Conservation (phyloP, 768 basidiomycete species). For the Tricholoma hemisulphureum region DNA sequence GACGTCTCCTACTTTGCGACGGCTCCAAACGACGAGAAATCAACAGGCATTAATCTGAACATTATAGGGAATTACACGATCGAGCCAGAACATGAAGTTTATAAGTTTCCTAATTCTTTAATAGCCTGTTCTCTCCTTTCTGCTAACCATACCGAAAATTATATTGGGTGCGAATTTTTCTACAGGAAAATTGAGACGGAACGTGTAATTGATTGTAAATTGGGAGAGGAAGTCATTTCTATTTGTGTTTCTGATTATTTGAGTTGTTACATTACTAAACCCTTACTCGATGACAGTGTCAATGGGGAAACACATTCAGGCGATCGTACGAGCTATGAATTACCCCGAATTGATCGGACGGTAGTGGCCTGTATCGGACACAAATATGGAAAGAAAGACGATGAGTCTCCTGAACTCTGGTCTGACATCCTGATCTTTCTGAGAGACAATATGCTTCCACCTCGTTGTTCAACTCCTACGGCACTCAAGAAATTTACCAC, state of each 20-base stretch:
- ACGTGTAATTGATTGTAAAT: not conserved
- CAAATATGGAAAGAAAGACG: slow-evolving; percentile 12
- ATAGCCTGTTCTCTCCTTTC: no score
- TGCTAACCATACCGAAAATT: not conserved
- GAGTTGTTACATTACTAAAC: slow-evolving; percentile 15
- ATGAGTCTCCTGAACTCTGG: slow-evolving; percentile 8
- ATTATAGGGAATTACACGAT: no score
- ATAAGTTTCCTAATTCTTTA: not conserved
- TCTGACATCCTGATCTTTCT: slow-evolving; percentile 9
- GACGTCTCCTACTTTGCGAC: not conserved
- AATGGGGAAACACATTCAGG: no score
- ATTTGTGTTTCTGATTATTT: slow-evolving; percentile 17
- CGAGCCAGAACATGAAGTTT: no score
- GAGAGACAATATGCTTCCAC: not conserved
- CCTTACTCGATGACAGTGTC: not conserved
- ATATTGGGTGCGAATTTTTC: no score
- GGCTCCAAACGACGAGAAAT: not conserved
- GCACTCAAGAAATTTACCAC: not conserved
- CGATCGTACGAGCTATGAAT: no score
- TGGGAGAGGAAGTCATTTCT: slow-evolving; percentile 23
- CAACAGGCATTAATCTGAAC: no score
- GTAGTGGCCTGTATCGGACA: slow-evolving; percentile 3
- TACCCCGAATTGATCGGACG: no score
- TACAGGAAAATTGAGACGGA: no score
- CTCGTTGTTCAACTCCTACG: not conserved